phyloP scores from a whole-genome alignment of 2,329 filamentous ascomycete genomes.

The Colletotrichum musae region DNA sequence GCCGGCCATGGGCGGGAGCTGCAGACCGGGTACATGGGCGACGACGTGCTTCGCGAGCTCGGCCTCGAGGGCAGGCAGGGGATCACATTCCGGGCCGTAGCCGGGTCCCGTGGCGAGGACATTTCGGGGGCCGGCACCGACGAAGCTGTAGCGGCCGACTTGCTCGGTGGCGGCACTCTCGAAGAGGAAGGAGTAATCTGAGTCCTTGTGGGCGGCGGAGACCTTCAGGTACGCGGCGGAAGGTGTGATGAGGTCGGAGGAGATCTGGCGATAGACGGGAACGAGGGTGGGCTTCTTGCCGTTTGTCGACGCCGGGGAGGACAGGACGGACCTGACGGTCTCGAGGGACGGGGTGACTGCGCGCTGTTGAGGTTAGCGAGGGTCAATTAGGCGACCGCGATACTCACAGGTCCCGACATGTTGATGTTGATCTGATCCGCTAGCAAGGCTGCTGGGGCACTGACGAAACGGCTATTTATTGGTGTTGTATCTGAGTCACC shows the following conservation, averaged over 20 bases:
- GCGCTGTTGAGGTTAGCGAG: conserved; percentile 46
- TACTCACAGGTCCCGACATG: conserved; percentile 40
- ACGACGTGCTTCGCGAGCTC: conserved; percentile 86
- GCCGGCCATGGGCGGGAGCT: conserved; percentile 87
- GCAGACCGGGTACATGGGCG: conserved; percentile 85
- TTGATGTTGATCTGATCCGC: conserved; percentile 32
- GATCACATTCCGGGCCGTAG: conserved; percentile 87
- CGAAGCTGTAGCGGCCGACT: conserved; percentile 95
- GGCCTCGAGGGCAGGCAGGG: conserved; percentile 84
- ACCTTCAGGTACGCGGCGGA: conserved; percentile 97
- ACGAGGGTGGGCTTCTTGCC: conserved; percentile 76
- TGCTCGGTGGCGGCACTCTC: conserved; percentile 96
- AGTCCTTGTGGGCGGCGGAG: conserved; percentile 76
- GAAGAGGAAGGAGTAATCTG: conserved; percentile 91
- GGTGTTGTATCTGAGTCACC: conserved; percentile 37
- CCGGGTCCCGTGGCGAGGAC: conserved; percentile 90
- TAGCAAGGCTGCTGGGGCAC: conserved; percentile 8
- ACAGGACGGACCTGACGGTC: conserved; percentile 60
- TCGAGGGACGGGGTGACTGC: conserved; percentile 62
- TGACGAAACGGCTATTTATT: conserved; percentile 8
- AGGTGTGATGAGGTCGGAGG: conserved; percentile 93
- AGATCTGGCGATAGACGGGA: conserved; percentile 86
- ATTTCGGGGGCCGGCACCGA: conserved; percentile 85
- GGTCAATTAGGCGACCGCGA: conserved; percentile 22
- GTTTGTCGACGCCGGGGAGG: conserved; percentile 44